Evolutionary conservation across 768 basidiomycete genomes (phyloP).

Genomic region (Russula dissimulans): DNA sequence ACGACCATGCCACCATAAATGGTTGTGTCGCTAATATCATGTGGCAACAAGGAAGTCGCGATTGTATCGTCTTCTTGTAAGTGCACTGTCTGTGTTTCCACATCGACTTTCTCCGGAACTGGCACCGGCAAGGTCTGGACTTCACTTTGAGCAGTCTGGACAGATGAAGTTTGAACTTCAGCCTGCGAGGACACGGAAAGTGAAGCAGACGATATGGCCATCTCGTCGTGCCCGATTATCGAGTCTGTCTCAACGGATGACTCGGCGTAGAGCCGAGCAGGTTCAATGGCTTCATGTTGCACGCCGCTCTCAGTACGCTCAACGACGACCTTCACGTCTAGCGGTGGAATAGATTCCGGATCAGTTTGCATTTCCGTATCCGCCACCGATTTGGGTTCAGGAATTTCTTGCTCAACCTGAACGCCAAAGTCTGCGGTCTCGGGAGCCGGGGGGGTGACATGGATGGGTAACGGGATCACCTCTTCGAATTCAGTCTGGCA

Average conservation of each 20-base stretch:
- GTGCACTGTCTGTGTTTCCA: conserved; percentile 20
- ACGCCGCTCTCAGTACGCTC: conserved; percentile 39
- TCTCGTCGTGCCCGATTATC: conserved; percentile 22
- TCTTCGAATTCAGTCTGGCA: conserved; percentile 56
- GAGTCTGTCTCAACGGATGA: conserved; percentile 19
- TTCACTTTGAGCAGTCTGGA: conserved; percentile 27
- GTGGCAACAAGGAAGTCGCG: conserved; percentile 14
- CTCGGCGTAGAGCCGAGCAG: conserved; percentile 18
- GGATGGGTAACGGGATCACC: conserved; percentile 25
- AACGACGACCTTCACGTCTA: background rate
- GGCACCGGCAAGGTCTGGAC: conserved; percentile 25
- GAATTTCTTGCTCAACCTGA: conserved; percentile 25
- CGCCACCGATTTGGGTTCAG: conserved; percentile 6
- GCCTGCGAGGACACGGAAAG: conserved; percentile 15
- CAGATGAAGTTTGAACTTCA: conserved; percentile 32
- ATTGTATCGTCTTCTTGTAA: conserved; percentile 9
- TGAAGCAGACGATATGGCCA: conserved; percentile 1
- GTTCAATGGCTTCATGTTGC: conserved; percentile 33
- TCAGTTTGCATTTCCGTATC: conserved; percentile 30
- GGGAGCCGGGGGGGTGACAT: conserved; percentile 23
- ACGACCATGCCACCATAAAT: conserved; percentile 18
- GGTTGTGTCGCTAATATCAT: conserved; percentile 27
- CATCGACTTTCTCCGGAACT: conserved; percentile 10
- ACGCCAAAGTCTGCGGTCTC: conserved; percentile 27
- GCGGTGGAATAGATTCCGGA: conserved; percentile 13